These are phyloP conservation scores for Luzula sylvatica DNA, from an alignment of 176 grass and related monocot genomes.

Conservation along the genomic window DNA sequence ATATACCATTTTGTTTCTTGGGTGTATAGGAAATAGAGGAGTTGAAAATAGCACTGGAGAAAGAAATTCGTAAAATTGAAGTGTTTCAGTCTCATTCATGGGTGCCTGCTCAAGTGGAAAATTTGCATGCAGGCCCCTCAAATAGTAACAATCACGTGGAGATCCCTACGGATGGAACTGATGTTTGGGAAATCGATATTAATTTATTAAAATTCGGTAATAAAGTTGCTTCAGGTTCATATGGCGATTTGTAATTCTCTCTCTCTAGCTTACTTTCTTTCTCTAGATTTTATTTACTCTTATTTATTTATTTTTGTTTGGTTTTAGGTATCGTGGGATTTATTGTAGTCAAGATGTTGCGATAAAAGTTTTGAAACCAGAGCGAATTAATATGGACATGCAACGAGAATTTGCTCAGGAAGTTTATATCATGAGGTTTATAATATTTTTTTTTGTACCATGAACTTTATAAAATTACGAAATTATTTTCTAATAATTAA, in stretches of 20 bases:
- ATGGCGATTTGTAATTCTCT: conserved; percentile 81
- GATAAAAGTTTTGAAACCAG: conserved; percentile 91
- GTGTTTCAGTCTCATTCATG: conserved; percentile 43
- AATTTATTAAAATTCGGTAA: conserved; percentile 64
- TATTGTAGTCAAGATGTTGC: conserved; percentile 97
- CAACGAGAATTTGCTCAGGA: conserved; percentile 96
- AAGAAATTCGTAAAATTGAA: conserved; percentile 69
- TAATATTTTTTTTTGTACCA: conserved; percentile 2
- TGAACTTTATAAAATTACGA: conserved; percentile 5
- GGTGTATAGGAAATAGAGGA: conserved; percentile 67
- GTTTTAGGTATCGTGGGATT: conserved; percentile 59
- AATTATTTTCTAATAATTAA: conserved; percentile 4
- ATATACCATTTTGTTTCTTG: conserved; percentile 3
- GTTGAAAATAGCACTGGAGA: conserved; percentile 55
- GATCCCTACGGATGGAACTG: conserved; percentile 80
- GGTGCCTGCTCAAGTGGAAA: conserved; percentile 53
- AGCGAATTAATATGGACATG: conserved; percentile 76
- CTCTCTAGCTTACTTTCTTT: neutral
- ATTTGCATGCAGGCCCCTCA: conserved; percentile 35
- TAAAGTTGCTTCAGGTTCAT: conserved; percentile 94
- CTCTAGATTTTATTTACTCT: conserved; percentile 3
- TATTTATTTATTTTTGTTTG: conserved; percentile 14
- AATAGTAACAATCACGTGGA: conserved; percentile 42
- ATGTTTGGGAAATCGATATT: conserved; percentile 94
- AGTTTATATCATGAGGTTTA: conserved; percentile 95